Base-by-base conservation (phyloP, 192 early-diverging fungal species). In the Rhizophagus prolifer region DNA sequence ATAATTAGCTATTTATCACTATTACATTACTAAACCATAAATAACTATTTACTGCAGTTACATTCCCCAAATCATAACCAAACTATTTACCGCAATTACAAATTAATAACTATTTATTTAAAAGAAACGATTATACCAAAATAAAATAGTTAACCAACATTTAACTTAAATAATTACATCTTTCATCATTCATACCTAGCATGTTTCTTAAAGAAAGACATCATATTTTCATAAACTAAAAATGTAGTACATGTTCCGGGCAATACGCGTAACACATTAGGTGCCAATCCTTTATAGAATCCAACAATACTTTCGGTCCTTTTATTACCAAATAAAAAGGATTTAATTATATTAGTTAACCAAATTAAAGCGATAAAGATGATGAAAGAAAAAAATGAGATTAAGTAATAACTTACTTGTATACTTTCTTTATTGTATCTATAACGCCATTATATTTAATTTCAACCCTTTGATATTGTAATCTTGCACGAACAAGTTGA, bases 241-340 rank as follows among this genome's bases (percentile, higher is more conserved):
- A 99, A 99, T 2, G 97, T 99, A 26, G 97, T 90, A 67, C 93
- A 91, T 9, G 96, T 97, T 8, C 97, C 95, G 2, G 97, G 97
- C 36, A 97, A 82, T 1, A 99, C 95, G 13, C 96, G 89, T 12
- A 97, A 80, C 14, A 98, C 81, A 59, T 93, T 95, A 4, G 95
- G 91, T 1, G 93, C 94, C 62, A 96, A 84, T 0, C 96, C 96
- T 80, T 97, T 97, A 87, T 97, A 97, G 77, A 97, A 97, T 7
- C 94, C 95, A 25, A 84, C 44, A 21, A 92, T 59, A 4, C 93
- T 93, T 82, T 98, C 97, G 9, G 85, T 78, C 44, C 88, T 84
- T 73, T 59, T 69, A 16, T 8, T 31, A 65, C 30, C 31, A 46
- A 66, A 70, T 26, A 14, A 34, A 76, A n/a, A 31, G 12, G 14